Base-by-base conservation (phyloP, 306 rosid species). In the Trifolium pratense region DNA sequence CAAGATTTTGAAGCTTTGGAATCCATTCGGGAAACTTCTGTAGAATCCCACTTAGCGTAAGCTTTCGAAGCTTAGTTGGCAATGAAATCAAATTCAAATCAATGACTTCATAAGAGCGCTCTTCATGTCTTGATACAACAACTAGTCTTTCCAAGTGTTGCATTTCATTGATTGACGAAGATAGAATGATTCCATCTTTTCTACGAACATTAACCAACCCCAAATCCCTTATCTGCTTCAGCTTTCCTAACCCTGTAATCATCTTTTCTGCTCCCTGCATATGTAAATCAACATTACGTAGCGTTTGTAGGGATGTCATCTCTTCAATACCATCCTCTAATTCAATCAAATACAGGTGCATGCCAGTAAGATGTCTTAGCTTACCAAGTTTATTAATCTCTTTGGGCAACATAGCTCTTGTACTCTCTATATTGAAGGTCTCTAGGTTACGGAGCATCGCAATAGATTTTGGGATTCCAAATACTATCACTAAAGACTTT, bases 331-430 rank as follows among this genome's bases (percentile, higher is more conserved):
- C 4, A 29, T 5, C 29, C 26, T 45, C 31, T 13, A 68, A 29
- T 31, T 48, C 17, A 6, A 3, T 10, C 20, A 23, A 15, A 46
- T 39, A 42, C 3, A 42, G 1, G 0, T 0, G 0, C 1, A 0
- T 0, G 0, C 25, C 9, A 0, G 3, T 12, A 45, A 67, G 68
- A 43, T 73, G 77, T n/a, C 59, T 15, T 60, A 73, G 31, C 68
- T 73, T 73, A 59, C 13, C n/a, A 25, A 73, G 59, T 45, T 73
- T 73, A 20, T 11, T 59, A 15, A 59, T 59, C 43, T 73, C 68
- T 4, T 17, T 59, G 42, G 77, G 77, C 29, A 73, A 8, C 9
- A 7, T 1, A 0, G 0, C 1, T 0, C 18, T 0, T n/a, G 3
- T 25, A 0, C 11, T 5, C 3, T 9, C 17, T 73, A 46, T 1